These are phyloP conservation scores for Dipodascopsis uninucleata DNA, from an alignment of 805 yeast species.

Conservation along the genomic window DNA sequence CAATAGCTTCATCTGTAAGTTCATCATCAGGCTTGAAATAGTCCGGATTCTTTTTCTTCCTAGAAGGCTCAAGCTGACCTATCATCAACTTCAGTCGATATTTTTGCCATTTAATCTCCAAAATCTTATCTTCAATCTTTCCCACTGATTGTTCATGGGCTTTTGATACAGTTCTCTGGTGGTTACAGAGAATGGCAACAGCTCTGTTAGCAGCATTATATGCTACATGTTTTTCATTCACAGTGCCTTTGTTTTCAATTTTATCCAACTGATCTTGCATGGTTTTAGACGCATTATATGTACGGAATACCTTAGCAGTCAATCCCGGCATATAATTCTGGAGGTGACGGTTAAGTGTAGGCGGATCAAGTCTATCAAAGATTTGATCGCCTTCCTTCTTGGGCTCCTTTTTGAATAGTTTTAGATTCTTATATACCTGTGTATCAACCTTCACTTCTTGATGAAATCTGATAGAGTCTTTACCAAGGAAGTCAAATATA, in stretches of 20 bases:
- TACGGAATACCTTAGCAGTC: conserved; percentile 96
- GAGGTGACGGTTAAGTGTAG: conserved; percentile 75
- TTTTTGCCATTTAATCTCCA: conserved; percentile 82
- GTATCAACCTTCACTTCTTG: conserved; percentile 89
- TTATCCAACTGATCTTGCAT: conserved; percentile 92
- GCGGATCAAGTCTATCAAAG: conserved; percentile 85
- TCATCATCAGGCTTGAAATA: conserved; percentile 68
- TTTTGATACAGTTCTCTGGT: conserved; percentile 88
- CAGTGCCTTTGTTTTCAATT: conserved; percentile 81
- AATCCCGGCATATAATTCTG: conserved; percentile 89
- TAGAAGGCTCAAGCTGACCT: conserved; percentile 54
- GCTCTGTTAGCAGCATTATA: conserved; percentile 94
- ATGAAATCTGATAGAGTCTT: conserved; percentile 85
- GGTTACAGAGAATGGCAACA: conserved; percentile 94
- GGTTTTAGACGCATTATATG: conserved; percentile 91
- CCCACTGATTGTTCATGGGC: conserved; percentile 77
- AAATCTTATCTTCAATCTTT: conserved; percentile 69
- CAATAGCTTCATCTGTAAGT: conserved; percentile 60
- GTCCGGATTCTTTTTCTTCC: conserved; percentile 48
- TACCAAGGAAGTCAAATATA: conserved; percentile 89
- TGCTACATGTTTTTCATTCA: conserved; percentile 78
- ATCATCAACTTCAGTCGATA: conserved; percentile 70
- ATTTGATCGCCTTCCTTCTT: conserved; percentile 89
- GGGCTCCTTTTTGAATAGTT: conserved; percentile 82
- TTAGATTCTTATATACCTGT: conserved; percentile 87